Base-by-base conservation (phyloP, 2,329 filamentous ascomycete species). In the Xylariaceae sp. region DNA sequence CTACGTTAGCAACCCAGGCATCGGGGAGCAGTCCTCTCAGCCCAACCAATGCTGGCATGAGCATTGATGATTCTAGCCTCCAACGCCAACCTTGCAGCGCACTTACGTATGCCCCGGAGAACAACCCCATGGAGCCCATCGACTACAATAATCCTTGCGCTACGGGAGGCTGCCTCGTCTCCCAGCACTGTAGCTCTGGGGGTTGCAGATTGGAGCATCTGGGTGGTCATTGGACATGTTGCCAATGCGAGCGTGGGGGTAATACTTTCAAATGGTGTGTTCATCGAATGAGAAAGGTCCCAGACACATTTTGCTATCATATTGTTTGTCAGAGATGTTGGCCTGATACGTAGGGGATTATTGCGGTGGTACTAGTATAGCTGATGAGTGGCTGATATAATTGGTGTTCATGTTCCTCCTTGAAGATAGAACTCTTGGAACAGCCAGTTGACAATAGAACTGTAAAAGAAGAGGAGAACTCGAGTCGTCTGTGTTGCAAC, bases 281-380 rank as follows among this genome's bases (percentile, higher is more conserved):
- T 26, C 68, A 73, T 45, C 65, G 60, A 39, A 67, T 69, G 64
- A 63, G 60, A 39, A 64, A 63, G 11, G 68, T 69, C 45, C 69
- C 72, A 9, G 68, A 76, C 47, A 71, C 69, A 1, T 69, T 75
- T 34, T 78, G 73, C 55, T 74, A 74, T 47, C 74, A 78, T 44
- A 57, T 60, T n/a, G 66, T 74, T 38, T 78, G 74, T 51, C 55
- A 61, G 30, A 51, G 50, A 3, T 77, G 73, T 45, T 60, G 57
- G 34, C 45, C 63, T 9, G 68, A 73, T 43, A 33, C 12, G 17
- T 39, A 29, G 18, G 45, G 38, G 12, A 11, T 26, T 26, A 6
- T 11, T 6, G 22, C 6, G 22, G 22, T 6, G 22, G 22, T 26
- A n/a, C 11, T 26, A 26, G 22, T 11, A 11, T 26, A 26, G 22